A percentile compares a stretch with the other conserved stretches of the same genome.
Conservation (phyloP, 78 protist genomes). For the slime mould (Dictyostelium discoideum) region DNA sequence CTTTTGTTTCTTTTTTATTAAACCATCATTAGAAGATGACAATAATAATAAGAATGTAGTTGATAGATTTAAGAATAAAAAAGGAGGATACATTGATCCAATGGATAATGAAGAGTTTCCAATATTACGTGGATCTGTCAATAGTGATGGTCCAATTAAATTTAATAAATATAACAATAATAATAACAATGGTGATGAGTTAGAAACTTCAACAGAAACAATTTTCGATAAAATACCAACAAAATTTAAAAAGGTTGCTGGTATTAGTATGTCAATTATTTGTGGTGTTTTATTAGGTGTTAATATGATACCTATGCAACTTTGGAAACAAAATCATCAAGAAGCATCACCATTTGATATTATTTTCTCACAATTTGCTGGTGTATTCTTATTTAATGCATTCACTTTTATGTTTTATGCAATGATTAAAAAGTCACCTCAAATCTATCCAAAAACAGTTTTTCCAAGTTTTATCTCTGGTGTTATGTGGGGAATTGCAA, state of each 20-base stretch:
- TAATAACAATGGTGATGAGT: too few relatives aligned
- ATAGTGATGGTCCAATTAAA: background rate
- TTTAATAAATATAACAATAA: background rate
- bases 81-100: background rate
- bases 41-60: too few relatives aligned
- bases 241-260: conserved; percentile 13
- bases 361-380: conserved; percentile 88
- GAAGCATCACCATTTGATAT: conserved; percentile 59
- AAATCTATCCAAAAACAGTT: conserved; percentile 65
- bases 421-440: conserved; percentile 68
- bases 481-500: conserved; percentile 86
- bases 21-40: conserved; percentile 46
- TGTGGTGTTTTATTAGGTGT: conserved; percentile 65
- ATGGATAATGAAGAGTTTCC: background rate
- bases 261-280: conserved; percentile 27
- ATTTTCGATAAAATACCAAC: conserved; percentile 34
- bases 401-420: conserved; percentile 75
- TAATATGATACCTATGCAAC: conserved; percentile 79
- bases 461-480: conserved; percentile 89
- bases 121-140: background rate
- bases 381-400: conserved; percentile 87
- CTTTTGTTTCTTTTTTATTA: conserved; percentile 61
- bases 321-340: conserved; percentile 66
- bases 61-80: too few relatives aligned
- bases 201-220: background rate